These are phyloP conservation scores for Peribolospora baueri DNA, from an alignment of 768 basidiomycete species.

Conservation along the genomic window DNA sequence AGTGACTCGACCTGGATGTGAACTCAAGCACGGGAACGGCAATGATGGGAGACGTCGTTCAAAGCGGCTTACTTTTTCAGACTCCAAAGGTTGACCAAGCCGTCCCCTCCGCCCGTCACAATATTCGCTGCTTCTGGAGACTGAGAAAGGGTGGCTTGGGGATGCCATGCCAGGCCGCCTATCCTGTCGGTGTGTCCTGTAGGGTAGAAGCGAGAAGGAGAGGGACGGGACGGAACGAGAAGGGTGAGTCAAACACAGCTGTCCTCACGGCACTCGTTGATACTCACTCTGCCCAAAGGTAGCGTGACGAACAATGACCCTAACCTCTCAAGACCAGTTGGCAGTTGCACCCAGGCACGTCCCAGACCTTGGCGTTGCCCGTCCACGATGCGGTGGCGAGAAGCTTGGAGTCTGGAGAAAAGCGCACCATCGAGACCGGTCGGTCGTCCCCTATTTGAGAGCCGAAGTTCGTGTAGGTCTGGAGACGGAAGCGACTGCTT, in stretches of 20 bases:
- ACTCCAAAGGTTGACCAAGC: conserved; percentile 67
- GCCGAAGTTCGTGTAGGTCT: conserved; percentile 79
- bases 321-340: conserved; percentile 49
- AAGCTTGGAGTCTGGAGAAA: conserved; percentile 68
- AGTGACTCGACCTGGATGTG: too few species aligned
- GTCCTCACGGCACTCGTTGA: background rate
- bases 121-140: conserved; percentile 48
- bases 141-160: conserved; percentile 52
- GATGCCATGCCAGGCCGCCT: conserved; percentile 96
- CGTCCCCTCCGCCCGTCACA: conserved; percentile 75
- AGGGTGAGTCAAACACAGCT: background rate
- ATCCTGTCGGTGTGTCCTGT: conserved; percentile 70
- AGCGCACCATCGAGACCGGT: conserved; percentile 77
- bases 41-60: background rate
- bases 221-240: background rate
- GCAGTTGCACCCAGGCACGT: conserved; percentile 67
- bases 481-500: background rate
- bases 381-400: conserved; percentile 92
- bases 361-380: conserved; percentile 83
- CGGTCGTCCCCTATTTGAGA: conserved; percentile 96
- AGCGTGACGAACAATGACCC: background rate
- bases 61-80: conserved; percentile 38
- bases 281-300: background rate
- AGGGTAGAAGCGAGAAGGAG: too few species aligned
- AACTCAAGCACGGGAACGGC: background rate